A percentile compares a stretch with the other conserved stretches of the same genome.
These are phyloP conservation scores for Magnaporthiopsis incrustans DNA, from an alignment of 2,329 filamentous ascomycete genomes.

Conservation along the genomic window DNA sequence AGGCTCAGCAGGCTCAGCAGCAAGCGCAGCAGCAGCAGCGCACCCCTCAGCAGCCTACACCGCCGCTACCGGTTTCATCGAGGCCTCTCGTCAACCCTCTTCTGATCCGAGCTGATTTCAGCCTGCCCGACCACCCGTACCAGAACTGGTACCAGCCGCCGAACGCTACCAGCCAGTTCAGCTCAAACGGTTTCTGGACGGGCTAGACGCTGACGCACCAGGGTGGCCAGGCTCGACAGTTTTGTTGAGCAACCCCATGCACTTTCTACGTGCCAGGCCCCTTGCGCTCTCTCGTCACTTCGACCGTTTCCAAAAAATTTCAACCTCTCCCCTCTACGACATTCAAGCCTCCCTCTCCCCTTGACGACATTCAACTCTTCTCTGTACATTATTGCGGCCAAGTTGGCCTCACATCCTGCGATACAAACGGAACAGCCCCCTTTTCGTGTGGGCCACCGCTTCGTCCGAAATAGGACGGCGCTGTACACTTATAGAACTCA, in stretches of 20 bases:
- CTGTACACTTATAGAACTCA: neutral
- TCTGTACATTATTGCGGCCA: neutral
- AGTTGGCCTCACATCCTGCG: neutral
- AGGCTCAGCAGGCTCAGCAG: neutral
- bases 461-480: neutral
- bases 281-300: too few species aligned
- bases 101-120: constrained; percentile 63
- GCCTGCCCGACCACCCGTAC: constrained; percentile 70
- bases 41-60: constrained; percentile 6
- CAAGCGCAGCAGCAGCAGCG: constrained; percentile 6
- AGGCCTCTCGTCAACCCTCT: constrained; percentile 56
- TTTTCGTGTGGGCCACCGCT: neutral
- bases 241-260: neutral
- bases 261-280: too few species aligned
- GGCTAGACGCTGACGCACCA: neutral
- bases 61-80: neutral
- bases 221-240: neutral
- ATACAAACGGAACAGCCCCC: neutral
- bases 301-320: too few species aligned
- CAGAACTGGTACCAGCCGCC: constrained; percentile 73
- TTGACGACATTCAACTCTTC: neutral
- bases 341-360: neutral
- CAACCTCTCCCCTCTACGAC: neutral
- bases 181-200: constrained; percentile 8
- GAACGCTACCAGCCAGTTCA: constrained; percentile 25